phyloP scores from a whole-genome alignment of 257 asterid genomes.

The Nicotiana knightiana region DNA sequence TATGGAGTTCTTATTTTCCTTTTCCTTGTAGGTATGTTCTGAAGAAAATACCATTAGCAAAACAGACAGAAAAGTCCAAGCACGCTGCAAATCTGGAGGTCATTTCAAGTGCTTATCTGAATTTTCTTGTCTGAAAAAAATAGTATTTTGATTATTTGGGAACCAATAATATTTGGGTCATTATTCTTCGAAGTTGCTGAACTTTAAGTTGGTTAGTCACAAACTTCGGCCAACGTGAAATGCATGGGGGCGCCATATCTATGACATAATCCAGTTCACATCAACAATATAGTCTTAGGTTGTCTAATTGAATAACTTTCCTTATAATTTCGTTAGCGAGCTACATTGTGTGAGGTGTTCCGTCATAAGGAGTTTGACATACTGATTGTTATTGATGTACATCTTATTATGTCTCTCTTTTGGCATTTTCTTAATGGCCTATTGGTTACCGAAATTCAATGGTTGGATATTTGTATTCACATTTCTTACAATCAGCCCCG shows the following conservation, averaged over 20 bases:
- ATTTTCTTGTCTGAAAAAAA: background rate
- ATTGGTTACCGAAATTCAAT: background rate
- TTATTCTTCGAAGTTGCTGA: background rate
- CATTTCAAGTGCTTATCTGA: slow-evolving; percentile 9
- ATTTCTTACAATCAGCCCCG: background rate
- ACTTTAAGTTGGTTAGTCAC: background rate
- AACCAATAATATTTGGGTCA: background rate
- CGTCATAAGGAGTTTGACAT: background rate
- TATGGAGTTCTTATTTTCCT: slow-evolving; percentile 1
- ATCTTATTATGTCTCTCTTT: background rate
- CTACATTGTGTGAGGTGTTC: background rate
- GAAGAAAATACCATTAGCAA: slow-evolving; percentile 69
- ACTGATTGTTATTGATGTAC: background rate
- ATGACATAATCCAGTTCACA: background rate
- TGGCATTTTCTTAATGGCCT: background rate
- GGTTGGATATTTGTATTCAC: background rate
- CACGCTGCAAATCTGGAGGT: slow-evolving; percentile 81
- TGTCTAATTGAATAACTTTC: background rate
- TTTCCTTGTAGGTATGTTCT: slow-evolving; percentile 55
- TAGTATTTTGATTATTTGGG: background rate
- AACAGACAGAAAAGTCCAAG: slow-evolving; percentile 78
- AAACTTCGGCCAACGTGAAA: background rate
- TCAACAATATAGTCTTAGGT: background rate
- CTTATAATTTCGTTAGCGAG: background rate
- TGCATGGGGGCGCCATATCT: background rate